phyloP scores from a whole-genome alignment of 768 basidiomycete genomes.

The Rubroboletus satanas region DNA sequence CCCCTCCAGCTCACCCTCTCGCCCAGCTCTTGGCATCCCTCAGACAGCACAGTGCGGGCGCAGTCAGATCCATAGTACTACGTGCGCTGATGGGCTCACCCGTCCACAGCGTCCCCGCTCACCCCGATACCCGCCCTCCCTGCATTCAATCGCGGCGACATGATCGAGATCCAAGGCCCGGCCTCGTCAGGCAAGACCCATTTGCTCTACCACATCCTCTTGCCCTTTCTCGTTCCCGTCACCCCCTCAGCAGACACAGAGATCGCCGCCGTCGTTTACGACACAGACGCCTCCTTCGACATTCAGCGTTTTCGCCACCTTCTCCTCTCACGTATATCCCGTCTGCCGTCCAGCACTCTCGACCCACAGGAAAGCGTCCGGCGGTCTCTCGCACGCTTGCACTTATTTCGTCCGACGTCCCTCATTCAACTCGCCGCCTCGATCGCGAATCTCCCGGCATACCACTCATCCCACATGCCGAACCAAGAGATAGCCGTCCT shows the following conservation, averaged over 20 bases:
- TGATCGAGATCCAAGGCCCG: conserved; percentile 74
- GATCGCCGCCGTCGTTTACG: conserved; percentile 63
- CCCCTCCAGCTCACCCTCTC: conserved; percentile 6
- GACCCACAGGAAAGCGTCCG: conserved; percentile 31
- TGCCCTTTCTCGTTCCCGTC: conserved; percentile 54
- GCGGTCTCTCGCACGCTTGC: conserved; percentile 49
- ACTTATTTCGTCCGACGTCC: conserved; percentile 67
- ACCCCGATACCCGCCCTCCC: conserved; percentile 16
- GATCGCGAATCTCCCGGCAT: conserved; percentile 52
- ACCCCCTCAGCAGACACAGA: conserved; percentile 34
- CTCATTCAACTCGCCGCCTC: conserved; percentile 67
- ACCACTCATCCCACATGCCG: conserved; percentile 47
- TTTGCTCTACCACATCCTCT: conserved; percentile 62
- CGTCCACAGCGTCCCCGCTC: conserved; percentile 31
- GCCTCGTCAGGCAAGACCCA: conserved; percentile 76
- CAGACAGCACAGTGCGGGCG: conserved; percentile 35
- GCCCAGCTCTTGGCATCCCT: conserved; percentile 43
- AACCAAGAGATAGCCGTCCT: conserved; percentile 60
- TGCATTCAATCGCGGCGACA: conserved; percentile 50
- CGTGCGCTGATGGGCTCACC: conserved; percentile 20
- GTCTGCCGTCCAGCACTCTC: conserved; percentile 15
- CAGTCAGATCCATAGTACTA: neutral
- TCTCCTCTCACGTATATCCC: conserved; percentile 44
- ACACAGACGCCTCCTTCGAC: conserved; percentile 67
- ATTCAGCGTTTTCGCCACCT: conserved; percentile 50